Conservation (phyloP, 345 rosid genomes). For the Psidium friedrichsthalianum region DNA sequence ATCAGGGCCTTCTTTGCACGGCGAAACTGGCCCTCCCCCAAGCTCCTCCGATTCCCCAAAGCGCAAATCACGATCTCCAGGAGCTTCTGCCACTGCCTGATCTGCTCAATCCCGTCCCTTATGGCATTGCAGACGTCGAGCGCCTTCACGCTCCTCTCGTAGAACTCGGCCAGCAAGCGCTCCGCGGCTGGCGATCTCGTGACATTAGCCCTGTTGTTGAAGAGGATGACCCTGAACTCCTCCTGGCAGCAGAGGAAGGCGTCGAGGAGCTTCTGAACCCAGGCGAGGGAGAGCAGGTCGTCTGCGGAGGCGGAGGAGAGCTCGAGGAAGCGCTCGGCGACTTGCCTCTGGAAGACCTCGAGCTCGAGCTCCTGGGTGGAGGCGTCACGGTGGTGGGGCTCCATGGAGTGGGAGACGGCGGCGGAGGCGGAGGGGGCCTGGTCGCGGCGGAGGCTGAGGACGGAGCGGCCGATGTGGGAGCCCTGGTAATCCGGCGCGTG, state of each 20-base stretch:
- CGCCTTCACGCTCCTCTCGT: conserved; percentile 71
- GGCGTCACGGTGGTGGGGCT: neutral
- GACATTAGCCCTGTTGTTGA: conserved; percentile 7
- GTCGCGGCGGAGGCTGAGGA: conserved; percentile 41
- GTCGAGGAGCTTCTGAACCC: conserved; percentile 33
- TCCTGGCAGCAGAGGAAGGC: conserved; percentile 27
- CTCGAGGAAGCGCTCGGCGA: conserved; percentile 15
- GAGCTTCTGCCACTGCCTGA: conserved; percentile 61
- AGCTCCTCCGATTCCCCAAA: conserved; percentile 14
- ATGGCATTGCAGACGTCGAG: conserved; percentile 80
- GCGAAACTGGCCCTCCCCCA: conserved; percentile 84
- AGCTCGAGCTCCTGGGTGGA: conserved; percentile 4
- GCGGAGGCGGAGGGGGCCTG: conserved; percentile 7
- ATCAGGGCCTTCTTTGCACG: conserved; percentile 77
- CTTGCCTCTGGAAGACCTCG: conserved; percentile 19
- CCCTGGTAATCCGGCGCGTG: conserved; percentile 52
- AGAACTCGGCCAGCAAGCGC: conserved; percentile 40
- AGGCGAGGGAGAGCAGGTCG: conserved; percentile 29
- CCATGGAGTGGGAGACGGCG: neutral
- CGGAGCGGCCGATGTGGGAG: conserved; percentile 26
- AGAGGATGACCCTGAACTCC: conserved; percentile 20
- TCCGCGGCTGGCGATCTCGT: conserved; percentile 23
- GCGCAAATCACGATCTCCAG: conserved; percentile 60
- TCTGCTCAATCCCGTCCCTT: conserved; percentile 75
- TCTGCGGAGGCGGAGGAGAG: conserved; percentile 10